A percentile compares a stretch with the other conserved stretches of the same genome.
phyloP scores from a whole-genome alignment of 345 rosid genomes.

The Viola odorata region DNA sequence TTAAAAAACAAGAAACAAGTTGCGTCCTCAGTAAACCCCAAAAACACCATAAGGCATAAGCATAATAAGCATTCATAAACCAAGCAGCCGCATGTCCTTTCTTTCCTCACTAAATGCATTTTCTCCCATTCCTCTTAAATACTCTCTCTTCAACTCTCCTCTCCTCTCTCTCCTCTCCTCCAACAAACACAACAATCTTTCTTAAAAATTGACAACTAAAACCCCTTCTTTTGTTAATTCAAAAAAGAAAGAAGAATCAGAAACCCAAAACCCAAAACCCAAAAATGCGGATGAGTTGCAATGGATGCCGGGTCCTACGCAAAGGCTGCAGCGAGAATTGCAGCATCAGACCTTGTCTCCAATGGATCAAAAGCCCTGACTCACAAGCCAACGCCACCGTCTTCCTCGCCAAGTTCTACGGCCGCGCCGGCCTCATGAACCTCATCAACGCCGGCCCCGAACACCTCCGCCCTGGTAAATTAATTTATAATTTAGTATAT shows the following conservation, averaged over 20 bases:
- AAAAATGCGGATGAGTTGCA: constrained; percentile 72
- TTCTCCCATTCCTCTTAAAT: background rate
- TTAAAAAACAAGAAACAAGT: constrained; percentile 28
- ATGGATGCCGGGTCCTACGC: constrained; percentile 94
- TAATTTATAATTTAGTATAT: background rate
- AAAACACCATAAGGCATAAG: constrained; percentile 19
- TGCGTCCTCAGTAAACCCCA: constrained; percentile 21
- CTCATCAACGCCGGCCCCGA: constrained; percentile 95
- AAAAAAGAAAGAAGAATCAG: no score
- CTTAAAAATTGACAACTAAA: background rate
- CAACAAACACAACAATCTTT: background rate
- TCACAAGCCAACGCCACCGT: constrained; percentile 96
- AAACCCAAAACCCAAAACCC: no score
- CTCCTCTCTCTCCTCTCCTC: background rate
- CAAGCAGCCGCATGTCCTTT: background rate
- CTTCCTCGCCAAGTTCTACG: constrained; percentile 93
- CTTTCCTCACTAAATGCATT: background rate
- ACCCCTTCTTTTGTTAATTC: background rate
- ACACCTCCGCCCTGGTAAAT: constrained; percentile 85
- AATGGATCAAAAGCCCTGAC: constrained; percentile 88
- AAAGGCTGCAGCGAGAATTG: constrained; percentile 93
- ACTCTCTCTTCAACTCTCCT: background rate
- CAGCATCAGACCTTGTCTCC: constrained; percentile 87
- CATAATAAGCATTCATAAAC: constrained; percentile 20
- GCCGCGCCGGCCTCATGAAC: constrained; percentile 95